phyloP scores from a whole-genome alignment of 2,329 filamentous ascomycete genomes.

The Neocatenulostroma microsporum region DNA sequence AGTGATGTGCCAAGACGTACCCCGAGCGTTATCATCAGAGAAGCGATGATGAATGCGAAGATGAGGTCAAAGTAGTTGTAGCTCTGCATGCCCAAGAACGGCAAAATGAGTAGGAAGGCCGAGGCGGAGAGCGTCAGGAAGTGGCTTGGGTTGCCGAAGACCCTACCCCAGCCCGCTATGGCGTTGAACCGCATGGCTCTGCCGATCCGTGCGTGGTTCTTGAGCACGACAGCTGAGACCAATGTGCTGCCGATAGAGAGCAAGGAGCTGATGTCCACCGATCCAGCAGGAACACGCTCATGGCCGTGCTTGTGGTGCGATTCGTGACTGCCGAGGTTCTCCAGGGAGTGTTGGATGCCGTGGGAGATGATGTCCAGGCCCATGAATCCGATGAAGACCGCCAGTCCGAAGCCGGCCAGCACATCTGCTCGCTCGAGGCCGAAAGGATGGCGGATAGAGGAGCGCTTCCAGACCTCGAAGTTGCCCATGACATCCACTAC shows the following conservation, averaged over 20 bases:
- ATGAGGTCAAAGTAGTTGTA: slow-evolving; percentile 77
- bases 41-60: slow-evolving; percentile 71
- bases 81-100: slow-evolving; percentile 70
- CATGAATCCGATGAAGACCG: slow-evolving; percentile 90
- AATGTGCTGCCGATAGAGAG: slow-evolving; percentile 76
- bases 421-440: slow-evolving; percentile 84
- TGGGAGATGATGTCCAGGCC: slow-evolving; percentile 93
- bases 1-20: slow-evolving; percentile 75
- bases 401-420: slow-evolving; percentile 90
- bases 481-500: slow-evolving; percentile 89
- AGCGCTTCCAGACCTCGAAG: slow-evolving; percentile 95
- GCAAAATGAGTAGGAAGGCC: slow-evolving; percentile 67
- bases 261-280: slow-evolving; percentile 71
- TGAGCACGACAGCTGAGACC: slow-evolving; percentile 75
- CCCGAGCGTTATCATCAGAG: slow-evolving; percentile 83
- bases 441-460: slow-evolving; percentile 88
- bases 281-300: slow-evolving; percentile 63
- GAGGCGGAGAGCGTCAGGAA: slow-evolving; percentile 88
- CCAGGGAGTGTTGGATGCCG: slow-evolving; percentile 85
- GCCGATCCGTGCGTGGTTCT: slow-evolving; percentile 86
- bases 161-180: slow-evolving; percentile 69
- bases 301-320: slow-evolving; percentile 53
- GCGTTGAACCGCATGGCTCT: slow-evolving; percentile 83
- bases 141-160: slow-evolving; percentile 93
- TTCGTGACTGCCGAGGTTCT: slow-evolving; percentile 61